Percentiles rank a stretch among this genome's conserved stretches.
Evolutionary conservation across 768 basidiomycete genomes (phyloP).

Genomic region (Collybia sp.): DNA sequence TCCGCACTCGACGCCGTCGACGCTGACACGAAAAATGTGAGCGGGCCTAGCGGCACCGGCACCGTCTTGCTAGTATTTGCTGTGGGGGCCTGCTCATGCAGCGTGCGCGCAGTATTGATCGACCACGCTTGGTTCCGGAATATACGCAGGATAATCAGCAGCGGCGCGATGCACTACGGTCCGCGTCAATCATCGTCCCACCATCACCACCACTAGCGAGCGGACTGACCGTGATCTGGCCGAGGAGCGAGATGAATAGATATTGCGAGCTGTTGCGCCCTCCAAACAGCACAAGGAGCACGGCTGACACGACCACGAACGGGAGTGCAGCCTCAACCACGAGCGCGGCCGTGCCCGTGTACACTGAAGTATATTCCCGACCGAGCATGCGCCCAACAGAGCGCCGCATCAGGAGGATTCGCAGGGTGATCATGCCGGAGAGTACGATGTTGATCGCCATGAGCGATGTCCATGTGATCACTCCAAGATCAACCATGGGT

Average conservation of each 20-base stretch:
- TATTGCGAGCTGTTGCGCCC: conserved; percentile 14
- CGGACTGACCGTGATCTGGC: conserved; percentile 15
- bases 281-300: conserved; percentile 17
- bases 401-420: conserved; percentile 24
- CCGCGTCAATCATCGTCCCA: too few relatives aligned
- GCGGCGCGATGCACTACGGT: conserved; percentile 25
- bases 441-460: conserved; percentile 25
- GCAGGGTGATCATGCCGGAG: conserved; percentile 22
- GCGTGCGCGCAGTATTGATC: conserved; percentile 11
- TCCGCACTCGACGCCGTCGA: too few relatives aligned
- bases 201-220: not conserved
- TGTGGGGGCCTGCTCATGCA: too few relatives aligned
- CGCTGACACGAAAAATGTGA: too few relatives aligned
- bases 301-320: conserved; percentile 26
- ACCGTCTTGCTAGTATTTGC: too few relatives aligned
- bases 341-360: conserved; percentile 24
- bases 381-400: conserved; percentile 16
- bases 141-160: conserved; percentile 28
- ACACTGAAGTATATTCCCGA: conserved; percentile 18
- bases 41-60: too few relatives aligned
- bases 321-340: conserved; percentile 29
- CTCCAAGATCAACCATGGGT: conserved; percentile 20
- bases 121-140: conserved; percentile 26
- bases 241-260: conserved; percentile 16
- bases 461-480: conserved; percentile 26